Conservation (phyloP, 1,284 basidiomycete species). For the Leccinum holopus region DNA sequence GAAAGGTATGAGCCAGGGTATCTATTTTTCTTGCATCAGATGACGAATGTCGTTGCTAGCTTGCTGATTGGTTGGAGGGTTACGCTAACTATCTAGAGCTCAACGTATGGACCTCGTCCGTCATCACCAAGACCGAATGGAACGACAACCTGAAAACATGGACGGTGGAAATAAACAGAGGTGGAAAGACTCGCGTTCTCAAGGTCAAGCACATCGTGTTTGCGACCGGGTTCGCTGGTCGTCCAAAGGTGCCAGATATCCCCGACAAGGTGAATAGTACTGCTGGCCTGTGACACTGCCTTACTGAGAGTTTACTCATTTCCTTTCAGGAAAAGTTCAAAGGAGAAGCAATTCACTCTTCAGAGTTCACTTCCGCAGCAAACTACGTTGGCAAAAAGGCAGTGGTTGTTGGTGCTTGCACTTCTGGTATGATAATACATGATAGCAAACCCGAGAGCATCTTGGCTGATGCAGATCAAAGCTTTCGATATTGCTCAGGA, state of each 20-base stretch:
- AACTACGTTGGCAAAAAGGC: slow-evolving; percentile 44
- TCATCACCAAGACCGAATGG: slow-evolving; percentile 39
- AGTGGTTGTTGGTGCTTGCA: slow-evolving; percentile 45
- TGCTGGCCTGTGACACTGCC: not conserved
- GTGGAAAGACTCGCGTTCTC: slow-evolving; percentile 31
- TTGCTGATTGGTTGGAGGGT: slow-evolving; percentile 61
- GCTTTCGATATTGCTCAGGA: slow-evolving; percentile 32
- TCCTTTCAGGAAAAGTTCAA: slow-evolving; percentile 22
- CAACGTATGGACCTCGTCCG: slow-evolving; percentile 54
- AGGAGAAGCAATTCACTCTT: slow-evolving; percentile 39
- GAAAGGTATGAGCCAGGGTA: slow-evolving; percentile 24
- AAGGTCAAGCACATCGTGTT: slow-evolving; percentile 40
- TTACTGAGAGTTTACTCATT: not conserved
- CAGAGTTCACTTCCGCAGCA: slow-evolving; percentile 35
- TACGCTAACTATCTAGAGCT: slow-evolving; percentile 57
- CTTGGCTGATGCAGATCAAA: slow-evolving; percentile 11
- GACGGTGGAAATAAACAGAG: slow-evolving; percentile 36
- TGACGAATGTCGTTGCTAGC: slow-evolving; percentile 25
- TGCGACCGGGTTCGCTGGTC: slow-evolving; percentile 42
- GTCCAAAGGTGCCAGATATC: slow-evolving; percentile 35
- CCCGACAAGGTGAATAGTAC: slow-evolving; percentile 21
- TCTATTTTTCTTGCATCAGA: not conserved
- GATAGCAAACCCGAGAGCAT: not conserved
- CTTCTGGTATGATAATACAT: slow-evolving; percentile 29
- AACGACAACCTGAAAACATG: slow-evolving; percentile 36